Base-by-base conservation (phyloP, 352 stramenopile genomes). In the Globisporangium megalacanthum region DNA sequence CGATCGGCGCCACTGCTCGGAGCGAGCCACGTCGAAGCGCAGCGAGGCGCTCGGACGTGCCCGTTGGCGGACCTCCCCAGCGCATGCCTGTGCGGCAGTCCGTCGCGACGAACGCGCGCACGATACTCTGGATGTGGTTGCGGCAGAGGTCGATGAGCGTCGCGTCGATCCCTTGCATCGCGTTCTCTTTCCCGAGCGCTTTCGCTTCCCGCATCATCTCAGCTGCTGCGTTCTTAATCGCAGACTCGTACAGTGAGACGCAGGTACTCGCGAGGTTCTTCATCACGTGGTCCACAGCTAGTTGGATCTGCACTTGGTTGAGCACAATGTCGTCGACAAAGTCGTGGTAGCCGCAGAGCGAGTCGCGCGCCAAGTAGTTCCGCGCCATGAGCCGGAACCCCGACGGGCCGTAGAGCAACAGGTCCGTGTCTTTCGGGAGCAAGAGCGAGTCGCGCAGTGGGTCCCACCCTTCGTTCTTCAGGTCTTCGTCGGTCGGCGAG, bases 261-360 rank as follows among this genome's bases (percentile, higher is more conserved):
- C 66, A 80, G 8, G 61, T 68, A 31, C 61, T 83, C 8, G 76
- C 69, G 5, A 84, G 37, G n/a, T 76, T 77, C 31, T 70, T 65
- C 61, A 86, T 71, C 9, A 83, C 58, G 57, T 86, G 72, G 29
- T 82, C 63, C 0, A 74, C 56, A 0, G 62, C 69, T 10, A 68
- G 52, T 22, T 77, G 65, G 6, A 86, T 36, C 58, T 76, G 67
- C 0, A 36, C 52, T 29, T 83, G 62, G 52, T 72, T 79, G 25
- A 86, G 56, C 8, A 83, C 49, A 14, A 83, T 70, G 48, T 86
- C 76, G 49, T 86, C 76, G 8, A 86, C 54, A 44, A 86, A 77
- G 54, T 86, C 76, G 58, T 81, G 62, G 62, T 76, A 83, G 0
- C 76, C 76, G 19, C 69, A 81, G 13, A 83, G 33, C 2, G 73